A percentile compares a stretch with the other conserved stretches of the same genome.
phyloP scores from a whole-genome alignment of 768 basidiomycete genomes.

The Boletellus emodensis region DNA sequence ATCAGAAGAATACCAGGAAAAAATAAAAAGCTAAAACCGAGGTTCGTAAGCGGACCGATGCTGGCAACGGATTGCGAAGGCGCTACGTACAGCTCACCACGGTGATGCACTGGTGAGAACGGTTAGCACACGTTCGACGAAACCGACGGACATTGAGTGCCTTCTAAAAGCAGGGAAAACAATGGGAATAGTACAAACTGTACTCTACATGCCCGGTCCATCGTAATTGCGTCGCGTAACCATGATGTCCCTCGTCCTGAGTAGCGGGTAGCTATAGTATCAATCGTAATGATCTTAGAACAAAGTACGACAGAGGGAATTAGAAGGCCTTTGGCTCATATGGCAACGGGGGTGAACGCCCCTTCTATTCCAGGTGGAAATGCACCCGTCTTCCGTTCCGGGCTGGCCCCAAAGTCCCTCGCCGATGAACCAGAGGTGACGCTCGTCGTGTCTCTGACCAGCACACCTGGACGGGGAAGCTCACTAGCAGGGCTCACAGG shows the following conservation, averaged over 20 bases:
- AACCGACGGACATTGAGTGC: conserved; percentile 17
- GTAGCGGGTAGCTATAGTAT: conserved; percentile 13
- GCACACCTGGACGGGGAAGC: conserved; percentile 21
- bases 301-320: conserved; percentile 12
- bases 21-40: too few species aligned
- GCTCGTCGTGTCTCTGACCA: conserved; percentile 30
- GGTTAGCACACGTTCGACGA: neutral
- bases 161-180: conserved; percentile 14
- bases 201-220: conserved; percentile 22
- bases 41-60: conserved; percentile 1
- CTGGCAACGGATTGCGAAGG: conserved; percentile 3
- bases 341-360: conserved; percentile 23
- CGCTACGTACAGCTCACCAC: neutral
- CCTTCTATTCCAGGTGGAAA: conserved; percentile 19
- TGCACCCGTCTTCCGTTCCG: conserved; percentile 21
- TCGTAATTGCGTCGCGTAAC: conserved; percentile 6
- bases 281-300: conserved; percentile 9
- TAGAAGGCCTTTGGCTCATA: conserved; percentile 25
- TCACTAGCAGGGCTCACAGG: conserved; percentile 33
- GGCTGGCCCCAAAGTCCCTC: conserved; percentile 26
- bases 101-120: neutral
- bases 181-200: conserved; percentile 21
- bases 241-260: neutral
- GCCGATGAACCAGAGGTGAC: conserved; percentile 24
- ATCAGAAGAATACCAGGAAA: too few species aligned